Evolutionary conservation across 108 stramenopile genomes (phyloP).

Genomic region (Skeletonema menzelii): DNA sequence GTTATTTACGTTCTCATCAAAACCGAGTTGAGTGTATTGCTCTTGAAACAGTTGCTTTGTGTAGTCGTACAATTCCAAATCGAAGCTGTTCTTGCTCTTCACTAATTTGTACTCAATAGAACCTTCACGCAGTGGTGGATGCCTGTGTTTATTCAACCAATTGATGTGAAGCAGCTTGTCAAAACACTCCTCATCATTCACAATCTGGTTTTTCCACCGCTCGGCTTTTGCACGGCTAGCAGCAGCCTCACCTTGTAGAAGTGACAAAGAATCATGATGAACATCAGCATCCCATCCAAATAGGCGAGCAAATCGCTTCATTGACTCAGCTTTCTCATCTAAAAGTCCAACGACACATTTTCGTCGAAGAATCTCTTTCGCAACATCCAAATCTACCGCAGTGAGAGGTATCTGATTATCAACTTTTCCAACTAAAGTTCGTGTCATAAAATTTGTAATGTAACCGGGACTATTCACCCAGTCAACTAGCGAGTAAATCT

Average conservation of each 20-base stretch:
- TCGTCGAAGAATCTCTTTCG: constrained; percentile 52
- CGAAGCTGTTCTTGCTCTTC: constrained; percentile 37
- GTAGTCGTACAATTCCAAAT: constrained; percentile 42
- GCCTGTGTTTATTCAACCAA: constrained; percentile 41
- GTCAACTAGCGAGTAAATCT: constrained; percentile 33
- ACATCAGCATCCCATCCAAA: constrained; percentile 47
- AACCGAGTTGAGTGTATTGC: constrained; percentile 37
- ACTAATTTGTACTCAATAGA: constrained; percentile 12
- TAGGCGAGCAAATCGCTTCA: constrained; percentile 40
- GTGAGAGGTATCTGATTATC: constrained; percentile 20
- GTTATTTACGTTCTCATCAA: constrained; percentile 24
- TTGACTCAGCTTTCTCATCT: constrained; percentile 43
- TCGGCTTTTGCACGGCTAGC: constrained; percentile 6
- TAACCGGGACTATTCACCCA: constrained; percentile 26
- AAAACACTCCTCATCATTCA: constrained; percentile 35
- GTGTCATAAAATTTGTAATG: constrained; percentile 41
- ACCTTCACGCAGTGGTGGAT: constrained; percentile 20
- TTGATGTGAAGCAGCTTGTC: constrained; percentile 29
- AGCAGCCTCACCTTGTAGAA: constrained; percentile 5
- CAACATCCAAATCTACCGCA: constrained; percentile 37
- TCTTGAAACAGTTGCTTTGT: constrained; percentile 43
- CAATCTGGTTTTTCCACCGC: constrained; percentile 28
- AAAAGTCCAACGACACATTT: constrained; percentile 45
- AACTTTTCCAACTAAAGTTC: constrained; percentile 40
- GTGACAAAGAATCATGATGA: constrained; percentile 3